Evolutionary conservation across 306 rosid species (phyloP).

Genomic region (Hippophae tibetana): DNA sequence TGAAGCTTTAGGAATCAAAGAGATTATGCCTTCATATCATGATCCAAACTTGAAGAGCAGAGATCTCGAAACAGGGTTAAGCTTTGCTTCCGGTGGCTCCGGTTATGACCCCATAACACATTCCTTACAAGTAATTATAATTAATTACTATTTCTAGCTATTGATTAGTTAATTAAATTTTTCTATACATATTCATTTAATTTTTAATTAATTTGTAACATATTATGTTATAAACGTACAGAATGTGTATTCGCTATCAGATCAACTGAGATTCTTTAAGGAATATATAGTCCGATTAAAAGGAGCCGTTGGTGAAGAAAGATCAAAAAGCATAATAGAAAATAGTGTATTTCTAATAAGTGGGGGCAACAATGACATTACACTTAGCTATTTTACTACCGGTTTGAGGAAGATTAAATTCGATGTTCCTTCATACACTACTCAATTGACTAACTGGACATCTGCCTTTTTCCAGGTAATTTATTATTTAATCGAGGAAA

Average conservation of each 20-base stretch:
- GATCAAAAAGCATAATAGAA: neutral
- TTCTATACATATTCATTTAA: neutral
- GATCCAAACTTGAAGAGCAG: neutral
- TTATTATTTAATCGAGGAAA: no score
- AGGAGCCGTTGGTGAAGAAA: neutral
- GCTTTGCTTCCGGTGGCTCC: neutral
- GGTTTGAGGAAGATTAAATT: neutral
- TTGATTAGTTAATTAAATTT: neutral
- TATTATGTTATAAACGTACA: neutral
- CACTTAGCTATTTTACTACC: neutral
- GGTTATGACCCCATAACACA: neutral
- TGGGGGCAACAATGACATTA: neutral
- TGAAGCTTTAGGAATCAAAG: neutral
- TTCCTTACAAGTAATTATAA: neutral
- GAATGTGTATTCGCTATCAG: neutral
- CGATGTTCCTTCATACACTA: neutral
- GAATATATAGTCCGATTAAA: neutral
- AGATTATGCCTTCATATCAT: neutral
- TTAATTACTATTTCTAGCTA: neutral
- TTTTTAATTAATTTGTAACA: neutral
- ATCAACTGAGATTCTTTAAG: neutral
- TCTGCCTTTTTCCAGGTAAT: neutral
- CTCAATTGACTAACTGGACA: neutral
- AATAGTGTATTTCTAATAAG: neutral
- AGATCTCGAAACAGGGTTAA: neutral